Conservation (phyloP, 2,329 filamentous ascomycete species). For the Penicillium sp. region DNA sequence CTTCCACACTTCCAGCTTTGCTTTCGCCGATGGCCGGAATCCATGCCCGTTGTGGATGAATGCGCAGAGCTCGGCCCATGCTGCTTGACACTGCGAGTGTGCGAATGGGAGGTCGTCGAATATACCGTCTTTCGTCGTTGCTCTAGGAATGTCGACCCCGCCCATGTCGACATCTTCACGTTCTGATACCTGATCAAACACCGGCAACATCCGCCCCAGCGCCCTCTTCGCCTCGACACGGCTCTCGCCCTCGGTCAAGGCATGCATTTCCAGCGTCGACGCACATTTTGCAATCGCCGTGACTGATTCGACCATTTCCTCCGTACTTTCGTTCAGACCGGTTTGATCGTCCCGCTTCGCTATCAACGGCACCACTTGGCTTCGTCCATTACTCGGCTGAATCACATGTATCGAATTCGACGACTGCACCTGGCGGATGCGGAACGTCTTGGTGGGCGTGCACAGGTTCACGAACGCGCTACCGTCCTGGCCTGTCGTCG, state of each 20-base stretch:
- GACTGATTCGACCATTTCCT: slow-evolving; percentile 27
- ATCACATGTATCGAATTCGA: slow-evolving; percentile 61
- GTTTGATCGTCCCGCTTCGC: background rate
- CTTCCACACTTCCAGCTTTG: slow-evolving; percentile 49
- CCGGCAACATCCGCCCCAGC: slow-evolving; percentile 25
- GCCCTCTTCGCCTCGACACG: slow-evolving; percentile 27
- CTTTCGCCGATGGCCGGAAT: slow-evolving; percentile 47
- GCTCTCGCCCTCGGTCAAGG: slow-evolving; percentile 22
- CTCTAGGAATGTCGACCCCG: slow-evolving; percentile 6
- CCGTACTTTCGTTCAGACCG: slow-evolving; percentile 5
- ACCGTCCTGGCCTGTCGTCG: slow-evolving; percentile 24
- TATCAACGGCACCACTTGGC: slow-evolving; percentile 15
- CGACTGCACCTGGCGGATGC: slow-evolving; percentile 61
- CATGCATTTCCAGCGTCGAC: slow-evolving; percentile 44
- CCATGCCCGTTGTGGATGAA: slow-evolving; percentile 42
- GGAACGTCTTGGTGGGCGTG: slow-evolving; percentile 54
- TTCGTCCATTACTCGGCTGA: slow-evolving; percentile 37
- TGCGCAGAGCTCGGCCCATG: slow-evolving; percentile 50
- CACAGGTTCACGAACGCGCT: slow-evolving; percentile 54
- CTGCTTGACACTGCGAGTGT: slow-evolving; percentile 46
- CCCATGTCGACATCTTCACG: slow-evolving; percentile 14
- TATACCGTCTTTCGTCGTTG: slow-evolving; percentile 32
- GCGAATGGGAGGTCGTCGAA: slow-evolving; percentile 53
- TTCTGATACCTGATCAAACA: slow-evolving; percentile 24
- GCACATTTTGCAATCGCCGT: slow-evolving; percentile 43